Evolutionary conservation across 805 yeast species (phyloP), one percentile per base, ranked within the genome.

Genomic region (Wickerhamomyces chaumierensis): DNA sequence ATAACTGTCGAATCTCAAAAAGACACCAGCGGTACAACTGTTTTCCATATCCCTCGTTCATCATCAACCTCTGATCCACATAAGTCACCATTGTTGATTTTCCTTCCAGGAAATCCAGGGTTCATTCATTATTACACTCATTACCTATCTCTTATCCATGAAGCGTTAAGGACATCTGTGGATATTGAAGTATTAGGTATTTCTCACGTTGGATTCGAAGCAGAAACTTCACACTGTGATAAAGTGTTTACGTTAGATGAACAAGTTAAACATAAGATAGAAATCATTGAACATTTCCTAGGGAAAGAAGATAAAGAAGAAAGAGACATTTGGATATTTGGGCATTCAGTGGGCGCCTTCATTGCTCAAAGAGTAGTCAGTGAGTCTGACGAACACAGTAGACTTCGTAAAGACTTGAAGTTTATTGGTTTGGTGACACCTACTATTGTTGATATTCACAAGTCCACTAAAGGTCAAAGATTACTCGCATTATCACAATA

Each of bases 91-190:
- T 46, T 81, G 23, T 53, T 81, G 34, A 66, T 75, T 5, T 66
- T 81, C 45, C 65, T 82, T 5, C 90, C 92, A 0, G 92, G 92
- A 0, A 82, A 82, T 47, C 92, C 92, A 0, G 92, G 90, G 0
- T 56, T 82, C 20, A 65, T 76, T 33, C 77, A 75, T 43, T 82
- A 71, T 56, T 82, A 82, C 54, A 62, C 62, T 16, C 71, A 71
- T 3, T 79, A 75, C 48, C 53, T 81, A 21, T 55, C 47, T 55
- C 18, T 45, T 77, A 39, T 71, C 71, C 39, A 49, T 52, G 18
- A 48, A 47, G 27, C 51, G 60, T 37, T 75, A 77, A 3, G 56
- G 53, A 8, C 33, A 12, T 15, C 17, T 15, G 13, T 8, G 13
- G 15, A 42, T 0, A 62, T 68, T 47, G 81, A 78, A 48, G 53